Percentiles rank a stretch among this genome's conserved stretches.
phyloP scores from a whole-genome alignment of 305 asterid genomes.

The Fraxinus albicans region DNA sequence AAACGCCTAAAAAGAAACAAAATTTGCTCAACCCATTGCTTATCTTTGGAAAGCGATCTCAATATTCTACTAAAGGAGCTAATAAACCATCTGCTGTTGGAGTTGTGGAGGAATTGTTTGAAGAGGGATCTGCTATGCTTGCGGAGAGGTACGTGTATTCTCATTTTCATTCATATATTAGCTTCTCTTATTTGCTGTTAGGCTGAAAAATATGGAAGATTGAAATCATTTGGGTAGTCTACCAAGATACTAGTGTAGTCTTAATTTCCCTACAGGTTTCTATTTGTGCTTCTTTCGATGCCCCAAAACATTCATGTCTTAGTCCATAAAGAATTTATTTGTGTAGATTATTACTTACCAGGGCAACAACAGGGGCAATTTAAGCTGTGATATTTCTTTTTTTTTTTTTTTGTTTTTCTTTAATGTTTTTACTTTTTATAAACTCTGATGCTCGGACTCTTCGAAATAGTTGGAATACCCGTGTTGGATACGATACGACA shows the following conservation, averaged over 20 bases:
- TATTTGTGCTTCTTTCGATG: background rate
- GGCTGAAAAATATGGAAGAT: background rate
- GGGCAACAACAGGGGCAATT: background rate
- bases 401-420: background rate
- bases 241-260: background rate
- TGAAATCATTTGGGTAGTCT: background rate
- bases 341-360: background rate
- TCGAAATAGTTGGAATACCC: too few relatives aligned
- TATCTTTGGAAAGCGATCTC: slow-evolving; percentile 57
- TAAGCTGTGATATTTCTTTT: background rate
- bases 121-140: slow-evolving; percentile 99
- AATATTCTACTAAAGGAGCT: slow-evolving; percentile 50
- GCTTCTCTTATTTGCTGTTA: slow-evolving; percentile 1
- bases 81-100: slow-evolving; percentile 86
- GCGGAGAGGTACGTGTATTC: slow-evolving; percentile 73
- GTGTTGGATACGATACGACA: too few relatives aligned
- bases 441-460: too few relatives aligned
- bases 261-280: background rate
- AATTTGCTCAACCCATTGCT: slow-evolving; percentile 59
- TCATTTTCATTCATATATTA: background rate
- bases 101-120: slow-evolving; percentile 92
- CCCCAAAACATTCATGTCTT: background rate
- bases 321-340: background rate
- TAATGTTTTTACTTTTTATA: background rate
- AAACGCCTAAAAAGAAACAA: slow-evolving; percentile 67